These are phyloP conservation scores for Cicer arietinum DNA, from an alignment of 306 rosid genomes.

Conservation along the genomic window DNA sequence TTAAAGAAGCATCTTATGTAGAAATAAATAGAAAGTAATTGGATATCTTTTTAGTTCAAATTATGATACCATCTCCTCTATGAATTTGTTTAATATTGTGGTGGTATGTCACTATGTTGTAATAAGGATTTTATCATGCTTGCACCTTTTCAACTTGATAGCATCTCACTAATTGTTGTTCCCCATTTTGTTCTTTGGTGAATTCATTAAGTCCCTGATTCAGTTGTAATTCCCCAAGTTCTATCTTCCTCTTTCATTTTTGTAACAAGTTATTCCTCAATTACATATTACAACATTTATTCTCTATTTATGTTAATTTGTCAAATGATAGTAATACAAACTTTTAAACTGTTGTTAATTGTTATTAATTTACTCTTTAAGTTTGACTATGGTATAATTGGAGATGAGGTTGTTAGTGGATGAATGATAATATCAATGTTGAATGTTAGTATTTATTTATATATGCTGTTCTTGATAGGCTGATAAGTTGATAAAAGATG, in stretches of 20 bases:
- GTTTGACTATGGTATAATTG: constrained; percentile 9
- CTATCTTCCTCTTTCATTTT: neutral
- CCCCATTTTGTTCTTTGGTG: neutral
- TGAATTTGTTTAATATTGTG: neutral
- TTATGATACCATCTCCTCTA: constrained; percentile 12
- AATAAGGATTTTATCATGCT: constrained; percentile 19
- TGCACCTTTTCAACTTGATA: neutral
- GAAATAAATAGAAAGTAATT: neutral
- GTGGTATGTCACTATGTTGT: neutral
- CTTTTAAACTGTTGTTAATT: constrained; percentile 6
- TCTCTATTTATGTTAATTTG: constrained; percentile 4
- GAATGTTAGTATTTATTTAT: constrained; percentile 34
- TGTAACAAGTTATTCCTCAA: constrained; percentile 12
- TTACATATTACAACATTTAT: constrained; percentile 2
- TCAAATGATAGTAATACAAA: constrained; percentile 16
- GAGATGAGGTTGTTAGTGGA: constrained; percentile 10
- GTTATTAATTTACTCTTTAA: constrained; percentile 13
- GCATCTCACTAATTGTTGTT: neutral
- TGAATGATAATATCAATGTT: neutral
- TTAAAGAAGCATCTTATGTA: constrained; percentile 17
- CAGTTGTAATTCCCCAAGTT: constrained; percentile 23
- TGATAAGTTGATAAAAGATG: constrained; percentile 72
- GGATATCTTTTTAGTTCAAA: constrained; percentile 8
- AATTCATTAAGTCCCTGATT: neutral
- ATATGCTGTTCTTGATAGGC: constrained; percentile 60